Conservation (phyloP, 1,139 yeast species). For the Kodamaea suecica region DNA sequence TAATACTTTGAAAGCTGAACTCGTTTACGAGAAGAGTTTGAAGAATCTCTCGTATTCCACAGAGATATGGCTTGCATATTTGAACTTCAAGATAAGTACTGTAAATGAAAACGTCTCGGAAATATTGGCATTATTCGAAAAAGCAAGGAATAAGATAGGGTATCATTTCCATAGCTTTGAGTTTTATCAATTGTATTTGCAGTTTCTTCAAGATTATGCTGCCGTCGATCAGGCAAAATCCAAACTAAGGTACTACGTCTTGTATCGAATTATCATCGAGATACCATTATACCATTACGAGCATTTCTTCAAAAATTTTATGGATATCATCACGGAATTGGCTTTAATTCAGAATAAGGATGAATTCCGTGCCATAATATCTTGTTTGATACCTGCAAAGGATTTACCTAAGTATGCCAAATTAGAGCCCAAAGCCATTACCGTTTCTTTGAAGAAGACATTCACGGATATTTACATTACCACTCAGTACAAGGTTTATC, state of each 20-base stretch:
- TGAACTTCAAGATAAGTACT: constrained; percentile 51
- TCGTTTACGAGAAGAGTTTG: constrained; percentile 56
- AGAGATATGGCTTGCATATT: constrained; percentile 70
- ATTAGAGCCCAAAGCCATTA: constrained; percentile 17
- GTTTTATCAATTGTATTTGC: constrained; percentile 71
- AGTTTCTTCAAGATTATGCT: constrained; percentile 44
- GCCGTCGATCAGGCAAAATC: constrained; percentile 29
- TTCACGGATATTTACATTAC: constrained; percentile 55
- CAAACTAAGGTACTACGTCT: constrained; percentile 35
- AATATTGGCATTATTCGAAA: constrained; percentile 52
- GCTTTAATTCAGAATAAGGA: constrained; percentile 20
- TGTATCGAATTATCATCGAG: constrained; percentile 61
- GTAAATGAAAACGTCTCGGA: constrained; percentile 27
- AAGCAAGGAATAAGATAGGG: constrained; percentile 65
- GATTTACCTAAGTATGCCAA: constrained; percentile 17
- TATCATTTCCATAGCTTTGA: constrained; percentile 68
- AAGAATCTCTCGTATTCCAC: constrained; percentile 52
- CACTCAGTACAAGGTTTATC: constrained; percentile 59
- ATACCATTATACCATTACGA: constrained; percentile 79
- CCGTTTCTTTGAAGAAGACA: constrained; percentile 40
- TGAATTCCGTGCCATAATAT: constrained; percentile 20
- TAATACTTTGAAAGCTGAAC: constrained; percentile 44
- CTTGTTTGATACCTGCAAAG: constrained; percentile 20
- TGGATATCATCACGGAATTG: constrained; percentile 38
- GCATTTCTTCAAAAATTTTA: constrained; percentile 46